Evolutionary conservation across 768 basidiomycete genomes (phyloP).

Genomic region (Tephrocybe sp.): DNA sequence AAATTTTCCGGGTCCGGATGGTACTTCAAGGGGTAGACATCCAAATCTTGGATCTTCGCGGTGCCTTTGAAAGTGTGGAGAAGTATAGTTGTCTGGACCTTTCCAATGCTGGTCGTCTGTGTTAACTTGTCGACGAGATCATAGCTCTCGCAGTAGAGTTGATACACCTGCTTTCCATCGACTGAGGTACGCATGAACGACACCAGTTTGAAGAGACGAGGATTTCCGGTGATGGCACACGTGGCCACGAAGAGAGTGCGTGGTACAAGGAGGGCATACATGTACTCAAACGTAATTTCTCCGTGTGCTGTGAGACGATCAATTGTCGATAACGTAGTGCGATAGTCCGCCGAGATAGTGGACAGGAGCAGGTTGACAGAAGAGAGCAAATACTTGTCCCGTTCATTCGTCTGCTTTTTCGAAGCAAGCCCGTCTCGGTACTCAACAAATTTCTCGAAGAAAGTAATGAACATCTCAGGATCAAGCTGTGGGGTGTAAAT

Average conservation of each 20-base stretch:
- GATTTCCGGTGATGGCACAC: slow-evolving; percentile 55
- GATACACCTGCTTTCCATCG: slow-evolving; percentile 39
- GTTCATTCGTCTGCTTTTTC: slow-evolving; percentile 35
- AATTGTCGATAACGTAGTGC: slow-evolving; percentile 44
- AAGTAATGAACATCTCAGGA: slow-evolving; percentile 56
- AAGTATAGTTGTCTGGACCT: slow-evolving; percentile 38
- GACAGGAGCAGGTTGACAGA: slow-evolving; percentile 51
- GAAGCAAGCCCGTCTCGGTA: slow-evolving; percentile 40
- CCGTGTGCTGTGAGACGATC: slow-evolving; percentile 47
- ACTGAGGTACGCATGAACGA: slow-evolving; percentile 36
- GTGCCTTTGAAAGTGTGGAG: slow-evolving; percentile 49
- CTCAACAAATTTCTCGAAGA: slow-evolving; percentile 43
- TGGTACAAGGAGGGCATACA: slow-evolving; percentile 58
- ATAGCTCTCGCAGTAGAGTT: slow-evolving; percentile 49
- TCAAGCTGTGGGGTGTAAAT: slow-evolving; percentile 39
- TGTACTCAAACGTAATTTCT: slow-evolving; percentile 58
- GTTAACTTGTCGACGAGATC: slow-evolving; percentile 45
- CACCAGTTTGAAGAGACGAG: slow-evolving; percentile 47
- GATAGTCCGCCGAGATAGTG: slow-evolving; percentile 51
- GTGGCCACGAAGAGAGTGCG: slow-evolving; percentile 48
- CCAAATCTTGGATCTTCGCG: slow-evolving; percentile 46
- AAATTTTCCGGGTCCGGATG: slow-evolving; percentile 45
- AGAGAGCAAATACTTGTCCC: slow-evolving; percentile 42
- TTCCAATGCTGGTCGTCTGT: slow-evolving; percentile 38
- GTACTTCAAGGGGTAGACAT: slow-evolving; percentile 54